Conservation (phyloP, 2,329 filamentous ascomycete genomes). For the Xylaria sp. region DNA sequence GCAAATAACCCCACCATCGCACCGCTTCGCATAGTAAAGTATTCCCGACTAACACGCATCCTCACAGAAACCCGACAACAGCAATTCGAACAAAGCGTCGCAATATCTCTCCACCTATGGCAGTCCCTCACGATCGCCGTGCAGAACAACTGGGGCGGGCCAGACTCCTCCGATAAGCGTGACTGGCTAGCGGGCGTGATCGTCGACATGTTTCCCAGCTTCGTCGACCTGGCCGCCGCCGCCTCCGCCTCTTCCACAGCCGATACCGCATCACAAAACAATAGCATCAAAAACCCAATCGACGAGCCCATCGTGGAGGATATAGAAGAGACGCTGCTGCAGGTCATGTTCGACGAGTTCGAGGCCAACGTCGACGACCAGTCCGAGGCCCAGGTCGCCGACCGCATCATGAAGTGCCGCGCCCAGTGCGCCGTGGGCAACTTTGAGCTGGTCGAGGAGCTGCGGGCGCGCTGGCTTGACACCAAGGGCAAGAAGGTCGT, state of each 20-base stretch:
- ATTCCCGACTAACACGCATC: constrained; percentile 12
- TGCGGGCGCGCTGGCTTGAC: constrained; percentile 72
- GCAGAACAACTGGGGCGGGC: constrained; percentile 87
- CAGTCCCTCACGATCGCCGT: constrained; percentile 88
- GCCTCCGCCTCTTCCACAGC: background rate
- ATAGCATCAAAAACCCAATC: constrained; percentile 37
- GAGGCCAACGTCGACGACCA: constrained; percentile 93
- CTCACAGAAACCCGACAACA: constrained; percentile 64
- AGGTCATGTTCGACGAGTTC: constrained; percentile 96
- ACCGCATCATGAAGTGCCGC: constrained; percentile 75
- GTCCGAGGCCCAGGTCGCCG: constrained; percentile 78
- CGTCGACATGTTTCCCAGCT: constrained; percentile 80
- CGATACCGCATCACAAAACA: background rate
- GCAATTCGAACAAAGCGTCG: constrained; percentile 87
- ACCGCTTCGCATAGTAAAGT: constrained; percentile 3
- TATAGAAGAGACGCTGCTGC: constrained; percentile 84
- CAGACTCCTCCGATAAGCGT: constrained; percentile 84
- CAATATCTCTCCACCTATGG: constrained; percentile 88
- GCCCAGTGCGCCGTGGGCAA: constrained; percentile 72
- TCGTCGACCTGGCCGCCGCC: constrained; percentile 57
- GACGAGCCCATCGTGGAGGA: constrained; percentile 77
- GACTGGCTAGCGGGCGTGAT: constrained; percentile 96
- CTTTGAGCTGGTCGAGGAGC: constrained; percentile 70
- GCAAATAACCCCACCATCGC: constrained; percentile 33
- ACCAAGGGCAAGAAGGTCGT: constrained; percentile 69